Evolutionary conservation across 2,329 filamentous ascomycete genomes (phyloP), one percentile per base, ranked within the genome.

Genomic region (Epichloe aotearoae): DNA sequence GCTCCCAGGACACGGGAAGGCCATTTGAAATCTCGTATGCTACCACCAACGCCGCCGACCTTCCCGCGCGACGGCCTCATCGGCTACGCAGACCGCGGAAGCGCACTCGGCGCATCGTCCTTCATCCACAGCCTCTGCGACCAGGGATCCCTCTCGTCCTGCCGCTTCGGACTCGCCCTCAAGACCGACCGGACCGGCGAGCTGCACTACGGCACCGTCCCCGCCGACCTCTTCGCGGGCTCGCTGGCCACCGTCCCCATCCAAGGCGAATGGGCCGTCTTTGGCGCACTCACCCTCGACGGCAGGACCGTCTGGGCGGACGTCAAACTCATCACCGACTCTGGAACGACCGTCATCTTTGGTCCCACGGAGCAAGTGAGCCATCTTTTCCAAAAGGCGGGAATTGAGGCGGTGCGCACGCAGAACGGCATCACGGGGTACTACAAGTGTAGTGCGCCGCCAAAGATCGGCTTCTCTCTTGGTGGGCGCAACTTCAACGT

Each of bases 131-230:
- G 47, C 44, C 53, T 58, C 45, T 58, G 57, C 51, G 49, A 52
- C 43, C 40, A 53, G 19, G 36, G 50, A 4, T 14, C 50, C 12
- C 50, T 58, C 20, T 52, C 54, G 40, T 47, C 53, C 5, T 58
- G 57, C 50, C 57, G 57, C 37, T 56, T 57, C 42, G 57, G 57
- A 10, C 50, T 57, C 17, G 53, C 57, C 12, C 50, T 58, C 19
- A 48, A 49, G 2, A 38, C 56, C 39, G 52, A 58, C 46, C 37
- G 50, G 39, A 58, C 56, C 10, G 57, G 57, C 37, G 47, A 50
- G 12, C 41, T 58, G 12, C 50, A 57, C 53, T 57, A 57, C 42
- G 57, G 57, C 43, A 40, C 54, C 23, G 49, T 57, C 5, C 53
- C 52, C 2, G 53, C 46, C 0, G 50, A 54, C 42, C 11, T 30